Percentiles rank a stretch among this genome's conserved stretches.
phyloP scores from a whole-genome alignment of 2,329 filamentous ascomycete species.

The Colletotrichum melonis region DNA sequence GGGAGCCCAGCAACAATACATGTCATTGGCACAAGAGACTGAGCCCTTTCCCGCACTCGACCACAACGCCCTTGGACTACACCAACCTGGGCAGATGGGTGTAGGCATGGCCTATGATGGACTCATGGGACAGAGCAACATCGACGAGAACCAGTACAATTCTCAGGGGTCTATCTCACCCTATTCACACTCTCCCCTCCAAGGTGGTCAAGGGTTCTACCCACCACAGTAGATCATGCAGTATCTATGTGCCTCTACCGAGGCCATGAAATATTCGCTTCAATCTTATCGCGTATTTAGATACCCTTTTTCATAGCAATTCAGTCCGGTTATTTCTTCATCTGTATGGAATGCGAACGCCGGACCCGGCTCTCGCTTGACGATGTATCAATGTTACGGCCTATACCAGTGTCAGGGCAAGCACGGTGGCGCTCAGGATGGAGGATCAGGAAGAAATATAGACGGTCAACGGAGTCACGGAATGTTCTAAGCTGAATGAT shows the following conservation, averaged over 20 bases:
- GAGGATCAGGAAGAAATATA: background rate
- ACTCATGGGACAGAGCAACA: conserved; percentile 44
- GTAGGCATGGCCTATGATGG: conserved; percentile 46
- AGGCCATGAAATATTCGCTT: background rate
- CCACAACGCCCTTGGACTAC: conserved; percentile 51
- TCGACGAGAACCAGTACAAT: conserved; percentile 48
- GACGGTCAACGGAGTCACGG: background rate
- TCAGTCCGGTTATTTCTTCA: background rate
- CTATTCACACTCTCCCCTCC: conserved; percentile 54
- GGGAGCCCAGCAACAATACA: conserved; percentile 43
- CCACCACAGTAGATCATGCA: conserved; percentile 31
- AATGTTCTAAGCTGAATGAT: background rate
- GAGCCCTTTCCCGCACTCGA: conserved; percentile 50
- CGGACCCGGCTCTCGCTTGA: background rate
- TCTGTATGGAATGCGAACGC: background rate
- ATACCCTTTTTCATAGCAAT: conserved; percentile 25
- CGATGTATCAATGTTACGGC: conserved; percentile 9
- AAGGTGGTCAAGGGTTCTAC: conserved; percentile 50
- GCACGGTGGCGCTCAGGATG: background rate
- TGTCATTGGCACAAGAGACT: conserved; percentile 44
- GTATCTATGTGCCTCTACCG: background rate
- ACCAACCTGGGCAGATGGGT: conserved; percentile 37
- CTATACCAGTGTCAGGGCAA: background rate
- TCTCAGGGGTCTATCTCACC: conserved; percentile 56
- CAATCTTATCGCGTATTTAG: conserved; percentile 11